Base-by-base conservation (phyloP, 441 rosid species). In the Omphalea diandra region DNA sequence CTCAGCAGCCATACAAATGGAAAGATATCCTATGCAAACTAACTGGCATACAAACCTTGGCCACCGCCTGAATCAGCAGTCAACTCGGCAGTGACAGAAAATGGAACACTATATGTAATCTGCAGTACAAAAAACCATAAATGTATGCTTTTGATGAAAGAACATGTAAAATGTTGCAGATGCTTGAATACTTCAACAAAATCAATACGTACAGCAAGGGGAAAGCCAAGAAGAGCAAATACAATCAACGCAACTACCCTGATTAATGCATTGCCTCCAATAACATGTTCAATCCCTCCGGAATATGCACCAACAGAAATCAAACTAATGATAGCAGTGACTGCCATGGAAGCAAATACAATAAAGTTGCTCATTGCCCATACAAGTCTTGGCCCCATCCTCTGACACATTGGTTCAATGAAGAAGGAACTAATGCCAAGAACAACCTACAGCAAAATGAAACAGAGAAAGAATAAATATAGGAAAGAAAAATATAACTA, bases 1-100 rank as follows among this genome's bases (percentile, higher is more conserved):
- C 54, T 35, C 63, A 15, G 31, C 31, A 75, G 62, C 61, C 10
- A 56, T 52, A 36, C 27, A 17, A 67, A 38, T 31, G 11, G 27
- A 53, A 77, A 56, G 32, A 49, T 35, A 36, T 38, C 47, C 70
- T 22, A 53, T 36, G 60, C 24, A 73, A 68, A 46, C 32, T 35
- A 44, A 76, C 20, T 63, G 67, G 36, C 17, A 68, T 24, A 81
- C 82, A 63, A 67, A 94, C 97, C 99, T 88, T 92, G 97, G 69
- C 98, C 98, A 22, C 99, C 97, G 7, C 96, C 97, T 3, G 99
- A 88, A 74, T 89, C 96, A 76, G 97, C 96, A 73, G 96, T 95
- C 82, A 95, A 79, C 81, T 94, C 96, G 32, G 97, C 93, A 40
- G 98, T 94, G 77, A 91, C 87, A 33, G 97, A 88, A 81, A 88